phyloP scores from a whole-genome alignment of 2,329 filamentous ascomycete genomes.

The Aspergillus japonicus region DNA sequence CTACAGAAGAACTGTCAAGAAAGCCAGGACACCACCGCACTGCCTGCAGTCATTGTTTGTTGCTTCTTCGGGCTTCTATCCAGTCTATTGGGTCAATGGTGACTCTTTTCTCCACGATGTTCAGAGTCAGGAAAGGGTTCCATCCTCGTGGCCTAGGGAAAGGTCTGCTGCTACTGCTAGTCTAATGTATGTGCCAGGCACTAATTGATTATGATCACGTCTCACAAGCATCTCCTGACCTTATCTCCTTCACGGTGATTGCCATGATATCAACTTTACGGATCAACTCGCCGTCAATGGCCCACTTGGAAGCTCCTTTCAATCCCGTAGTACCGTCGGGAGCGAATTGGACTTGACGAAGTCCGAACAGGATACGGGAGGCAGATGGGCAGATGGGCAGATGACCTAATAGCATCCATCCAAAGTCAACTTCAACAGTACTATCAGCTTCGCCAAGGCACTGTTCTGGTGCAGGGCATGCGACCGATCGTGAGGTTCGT shows the following conservation, averaged over 20 bases:
- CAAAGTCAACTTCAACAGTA: too few species aligned
- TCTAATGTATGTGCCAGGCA: not conserved
- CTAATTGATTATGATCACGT: constrained; percentile 7
- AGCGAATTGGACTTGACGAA: not conserved
- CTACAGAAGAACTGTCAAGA: not conserved
- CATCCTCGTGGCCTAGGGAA: not conserved
- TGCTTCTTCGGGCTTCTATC: not conserved
- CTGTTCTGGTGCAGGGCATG: constrained; percentile 8
- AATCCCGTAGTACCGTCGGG: not conserved
- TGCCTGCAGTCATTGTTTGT: not conserved
- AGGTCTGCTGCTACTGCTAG: too few species aligned
- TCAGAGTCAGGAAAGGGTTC: not conserved
- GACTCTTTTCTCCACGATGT: not conserved
- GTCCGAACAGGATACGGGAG: not conserved
- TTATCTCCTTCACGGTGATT: not conserved
- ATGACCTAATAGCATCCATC: constrained; percentile 1
- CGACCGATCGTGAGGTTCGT: constrained; percentile 10
- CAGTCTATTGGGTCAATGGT: not conserved
- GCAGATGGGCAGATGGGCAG: not conserved
- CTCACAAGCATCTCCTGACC: not conserved
- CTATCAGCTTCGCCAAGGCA: constrained; percentile 3
- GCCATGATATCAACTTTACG: not conserved
- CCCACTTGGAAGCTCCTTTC: constrained; percentile 1
- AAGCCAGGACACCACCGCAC: not conserved
- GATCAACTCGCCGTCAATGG: not conserved